Conservation (phyloP, 768 basidiomycete species). For the Kwoniella sp. region DNA sequence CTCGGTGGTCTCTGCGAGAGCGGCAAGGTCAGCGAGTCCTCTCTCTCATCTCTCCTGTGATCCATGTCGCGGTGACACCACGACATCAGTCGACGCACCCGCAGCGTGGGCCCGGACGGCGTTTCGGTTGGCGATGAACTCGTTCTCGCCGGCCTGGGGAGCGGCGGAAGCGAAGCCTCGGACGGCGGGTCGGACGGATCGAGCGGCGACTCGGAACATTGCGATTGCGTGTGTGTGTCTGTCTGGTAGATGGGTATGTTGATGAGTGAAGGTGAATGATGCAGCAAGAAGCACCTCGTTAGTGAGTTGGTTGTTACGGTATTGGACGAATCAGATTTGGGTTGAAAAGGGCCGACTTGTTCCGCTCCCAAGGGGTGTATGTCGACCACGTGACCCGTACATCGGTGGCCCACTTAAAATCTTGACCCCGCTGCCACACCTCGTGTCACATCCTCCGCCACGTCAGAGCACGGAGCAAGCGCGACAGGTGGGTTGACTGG, state of each 20-base stretch:
- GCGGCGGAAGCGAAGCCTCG: slow-evolving; percentile 21
- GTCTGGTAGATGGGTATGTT: neutral
- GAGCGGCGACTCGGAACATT: slow-evolving; percentile 25
- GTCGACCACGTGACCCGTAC: too few species aligned
- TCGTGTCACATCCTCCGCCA: too few species aligned
- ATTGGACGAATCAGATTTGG: slow-evolving; percentile 14
- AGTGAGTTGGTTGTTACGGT: slow-evolving; percentile 1
- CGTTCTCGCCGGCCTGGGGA: slow-evolving; percentile 30
- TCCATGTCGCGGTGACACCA: too few species aligned
- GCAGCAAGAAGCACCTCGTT: neutral
- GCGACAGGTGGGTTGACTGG: too few species aligned
- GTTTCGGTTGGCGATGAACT: slow-evolving; percentile 36
- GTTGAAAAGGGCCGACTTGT: slow-evolving; percentile 2
- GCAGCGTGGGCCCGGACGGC: slow-evolving; percentile 44
- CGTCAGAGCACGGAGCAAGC: too few species aligned
- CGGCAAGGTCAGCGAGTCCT: neutral
- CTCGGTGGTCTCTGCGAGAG: slow-evolving; percentile 42
- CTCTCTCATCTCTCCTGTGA: neutral
- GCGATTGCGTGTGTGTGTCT: slow-evolving; percentile 1
- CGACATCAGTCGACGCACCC: slow-evolving; percentile 28
- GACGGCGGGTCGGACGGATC: slow-evolving; percentile 22
- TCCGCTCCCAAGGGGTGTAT: too few species aligned
- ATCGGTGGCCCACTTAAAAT: too few species aligned
- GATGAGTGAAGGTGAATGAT: slow-evolving; percentile 1
- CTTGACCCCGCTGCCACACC: too few species aligned